phyloP scores from a whole-genome alignment of 2,329 filamentous ascomycete genomes.

The Xylaria multiplex region DNA sequence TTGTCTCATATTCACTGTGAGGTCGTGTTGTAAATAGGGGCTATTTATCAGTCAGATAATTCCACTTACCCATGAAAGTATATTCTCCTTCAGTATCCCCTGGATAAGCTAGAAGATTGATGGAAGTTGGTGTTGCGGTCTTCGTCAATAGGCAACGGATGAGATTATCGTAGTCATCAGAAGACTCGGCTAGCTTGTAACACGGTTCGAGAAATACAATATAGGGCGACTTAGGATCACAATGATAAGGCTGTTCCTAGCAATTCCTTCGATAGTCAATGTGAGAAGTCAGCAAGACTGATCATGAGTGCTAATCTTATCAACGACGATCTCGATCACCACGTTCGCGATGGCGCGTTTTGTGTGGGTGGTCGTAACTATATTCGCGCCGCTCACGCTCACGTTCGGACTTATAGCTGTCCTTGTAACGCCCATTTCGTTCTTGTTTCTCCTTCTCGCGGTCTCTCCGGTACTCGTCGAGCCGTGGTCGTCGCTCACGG shows the following conservation, averaged over 20 bases:
- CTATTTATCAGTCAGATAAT: neutral
- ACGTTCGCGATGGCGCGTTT: slow-evolving; percentile 48
- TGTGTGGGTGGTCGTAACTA: slow-evolving; percentile 43
- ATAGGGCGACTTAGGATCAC: neutral
- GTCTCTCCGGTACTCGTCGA: slow-evolving; percentile 62
- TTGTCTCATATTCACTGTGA: neutral
- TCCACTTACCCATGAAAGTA: no score
- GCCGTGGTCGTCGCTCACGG: slow-evolving; percentile 54
- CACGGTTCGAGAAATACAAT: neutral
- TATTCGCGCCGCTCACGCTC: slow-evolving; percentile 54
- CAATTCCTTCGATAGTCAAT: neutral
- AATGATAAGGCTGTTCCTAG: neutral
- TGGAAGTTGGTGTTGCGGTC: neutral
- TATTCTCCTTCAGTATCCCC: no score
- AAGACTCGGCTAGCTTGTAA: neutral
- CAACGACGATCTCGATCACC: slow-evolving; percentile 44
- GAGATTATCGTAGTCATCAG: neutral
- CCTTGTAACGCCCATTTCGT: slow-evolving; percentile 53
- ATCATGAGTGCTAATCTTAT: slow-evolving; percentile 3
- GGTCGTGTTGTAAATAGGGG: neutral
- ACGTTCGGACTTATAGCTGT: slow-evolving; percentile 59
- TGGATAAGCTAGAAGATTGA: neutral
- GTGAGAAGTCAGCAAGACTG: neutral
- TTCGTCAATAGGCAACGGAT: neutral
- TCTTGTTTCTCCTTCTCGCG: slow-evolving; percentile 57